Evolutionary conservation across 2,329 filamentous ascomycete genomes (phyloP).

Genomic region (Botryotinia globosa): DNA sequence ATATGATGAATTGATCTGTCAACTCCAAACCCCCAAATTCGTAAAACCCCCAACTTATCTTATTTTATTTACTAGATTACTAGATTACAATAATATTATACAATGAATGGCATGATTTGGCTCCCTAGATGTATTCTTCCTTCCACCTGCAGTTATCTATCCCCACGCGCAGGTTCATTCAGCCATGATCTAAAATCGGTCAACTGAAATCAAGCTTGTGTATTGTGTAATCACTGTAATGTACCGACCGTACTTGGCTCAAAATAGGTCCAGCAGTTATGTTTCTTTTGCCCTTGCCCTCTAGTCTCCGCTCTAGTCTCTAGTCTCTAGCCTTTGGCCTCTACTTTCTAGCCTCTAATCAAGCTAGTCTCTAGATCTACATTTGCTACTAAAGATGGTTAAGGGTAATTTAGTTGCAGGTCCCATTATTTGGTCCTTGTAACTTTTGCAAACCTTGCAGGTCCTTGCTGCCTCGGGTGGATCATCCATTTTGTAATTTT

Average conservation of each 20-base stretch:
- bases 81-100: no score
- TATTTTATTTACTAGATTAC: neutral
- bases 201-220: neutral
- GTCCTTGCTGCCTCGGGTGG: conserved; percentile 22
- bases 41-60: neutral
- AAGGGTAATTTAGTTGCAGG: conserved; percentile 10
- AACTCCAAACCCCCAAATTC: neutral
- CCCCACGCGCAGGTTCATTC: neutral
- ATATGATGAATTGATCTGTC: conserved; percentile 7
- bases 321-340: neutral
- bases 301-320: neutral
- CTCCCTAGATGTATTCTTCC: neutral
- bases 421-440: conserved; percentile 21
- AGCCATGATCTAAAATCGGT: neutral
- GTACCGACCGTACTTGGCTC: neutral
- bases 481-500: conserved; percentile 22
- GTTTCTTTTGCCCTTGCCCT: neutral
- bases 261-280: neutral
- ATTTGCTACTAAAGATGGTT: conserved; percentile 17
- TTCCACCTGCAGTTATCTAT: neutral
- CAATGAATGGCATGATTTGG: neutral
- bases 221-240: neutral
- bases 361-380: conserved; percentile 12
- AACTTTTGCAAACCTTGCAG: conserved; percentile 20
- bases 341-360: neutral